Base-by-base conservation (phyloP, 179 eudicot species). In the Actinidia polygama region DNA sequence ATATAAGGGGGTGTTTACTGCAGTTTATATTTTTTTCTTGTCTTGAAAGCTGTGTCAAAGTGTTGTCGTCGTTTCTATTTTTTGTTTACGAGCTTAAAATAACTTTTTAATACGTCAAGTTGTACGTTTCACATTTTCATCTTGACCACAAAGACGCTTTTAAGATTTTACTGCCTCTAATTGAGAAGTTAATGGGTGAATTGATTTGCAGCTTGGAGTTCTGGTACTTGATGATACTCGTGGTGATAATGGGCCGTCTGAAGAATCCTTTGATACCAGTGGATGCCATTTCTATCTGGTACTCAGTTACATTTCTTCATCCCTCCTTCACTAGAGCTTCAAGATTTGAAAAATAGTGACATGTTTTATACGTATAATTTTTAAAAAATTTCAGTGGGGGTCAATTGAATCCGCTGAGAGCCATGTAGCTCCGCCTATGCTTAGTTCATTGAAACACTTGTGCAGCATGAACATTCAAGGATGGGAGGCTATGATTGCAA, bases 221-320 rank as follows among this genome's bases (percentile, higher is more conserved):
- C 79, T 93, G 97, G 97, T 93, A 93, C 84, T 86, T 93, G 83
- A 93, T 93, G 97, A 46, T 91, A 82, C 78, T 93, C 19, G 84
- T 93, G 63, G 92, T 93, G 75, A 88, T 93, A 63, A 87, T 90
- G 1, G 97, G 97, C 14, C 88, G 88, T 80, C 86, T 93, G 77
- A 79, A 81, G 26, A 85, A 93, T 80, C 94, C 97, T 70, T 74
- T 93, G 79, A 82, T 92, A 81, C 89, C 95, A 12, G 97, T 93
- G 59, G 97, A 92, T 80, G 95, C 97, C 82, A 87, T 93, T 81
- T 93, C 97, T 62, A 86, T 93, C 46, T 93, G 97, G 97, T 91
- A 87, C 78, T 77, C 46, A 91, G 97, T 95, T 91, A 87, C 78
- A 75, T 19, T 75, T 66, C 73, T 66, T 18, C 58, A 15, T 61